Percentiles rank a stretch among this genome's conserved stretches.
Evolutionary conservation across 2,329 filamentous ascomycete species (phyloP).

Genomic region (Boeremia exigua): DNA sequence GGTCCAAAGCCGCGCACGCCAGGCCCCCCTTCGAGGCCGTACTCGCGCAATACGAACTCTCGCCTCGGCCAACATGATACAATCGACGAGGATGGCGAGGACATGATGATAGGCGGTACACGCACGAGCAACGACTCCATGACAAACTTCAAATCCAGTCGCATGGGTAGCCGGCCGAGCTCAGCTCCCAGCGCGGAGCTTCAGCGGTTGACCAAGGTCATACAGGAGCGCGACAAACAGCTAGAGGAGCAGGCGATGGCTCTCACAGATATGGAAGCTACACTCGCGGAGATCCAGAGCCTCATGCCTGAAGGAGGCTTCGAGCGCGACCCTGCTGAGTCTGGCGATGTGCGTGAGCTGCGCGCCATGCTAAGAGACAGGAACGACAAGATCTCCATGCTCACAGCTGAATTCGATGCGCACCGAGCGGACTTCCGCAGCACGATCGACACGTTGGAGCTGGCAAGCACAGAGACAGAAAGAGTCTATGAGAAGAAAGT

Average conservation of each 20-base stretch:
- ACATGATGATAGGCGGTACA: constrained; percentile 59
- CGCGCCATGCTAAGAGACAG: constrained; percentile 87
- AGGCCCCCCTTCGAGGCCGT: constrained; percentile 50
- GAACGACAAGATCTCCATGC: constrained; percentile 92
- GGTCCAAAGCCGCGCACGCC: constrained; percentile 56
- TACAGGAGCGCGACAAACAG: constrained; percentile 85
- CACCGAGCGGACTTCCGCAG: constrained; percentile 95
- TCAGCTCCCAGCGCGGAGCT: constrained; percentile 67
- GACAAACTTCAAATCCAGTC: constrained; percentile 51
- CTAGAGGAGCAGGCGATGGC: constrained; percentile 86
- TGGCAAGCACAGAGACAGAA: constrained; percentile 94
- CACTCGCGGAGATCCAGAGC: constrained; percentile 78
- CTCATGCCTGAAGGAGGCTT: constrained; percentile 65
- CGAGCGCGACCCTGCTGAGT: constrained; percentile 57
- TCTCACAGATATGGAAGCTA: constrained; percentile 87
- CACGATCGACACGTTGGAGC: constrained; percentile 94
- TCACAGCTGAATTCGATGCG: constrained; percentile 92
- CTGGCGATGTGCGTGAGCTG: constrained; percentile 75
- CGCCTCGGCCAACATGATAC: constrained; percentile 52
- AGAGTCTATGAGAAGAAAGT: constrained; percentile 95
- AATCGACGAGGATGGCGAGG: constrained; percentile 49
- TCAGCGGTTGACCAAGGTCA: constrained; percentile 71
- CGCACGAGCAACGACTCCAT: constrained; percentile 60
- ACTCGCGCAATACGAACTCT: constrained; percentile 56
- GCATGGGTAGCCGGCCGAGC: constrained; percentile 34